Percentiles rank a stretch among this genome's conserved stretches.
Evolutionary conservation across 306 rosid species (phyloP).

Genomic region (Cicer yamashitae): DNA sequence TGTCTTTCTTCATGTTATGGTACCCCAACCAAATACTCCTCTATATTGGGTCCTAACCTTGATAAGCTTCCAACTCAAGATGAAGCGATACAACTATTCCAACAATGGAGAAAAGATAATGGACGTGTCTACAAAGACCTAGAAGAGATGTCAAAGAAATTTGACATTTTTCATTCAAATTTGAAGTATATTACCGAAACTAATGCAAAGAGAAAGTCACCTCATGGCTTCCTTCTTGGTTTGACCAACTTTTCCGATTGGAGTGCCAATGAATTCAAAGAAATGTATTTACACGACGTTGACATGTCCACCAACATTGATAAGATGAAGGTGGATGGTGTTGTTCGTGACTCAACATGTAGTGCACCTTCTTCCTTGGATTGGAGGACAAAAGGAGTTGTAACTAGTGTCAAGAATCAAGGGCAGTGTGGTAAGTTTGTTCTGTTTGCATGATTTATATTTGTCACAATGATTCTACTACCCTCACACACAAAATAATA

Average conservation of each 20-base stretch:
- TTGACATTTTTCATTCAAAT: constrained; percentile 57
- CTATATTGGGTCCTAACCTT: constrained; percentile 45
- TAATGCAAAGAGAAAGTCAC: constrained; percentile 46
- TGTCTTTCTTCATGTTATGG: constrained; percentile 43
- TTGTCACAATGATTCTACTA: too few species aligned
- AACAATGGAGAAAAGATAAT: constrained; percentile 57
- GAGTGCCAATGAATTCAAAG: constrained; percentile 57
- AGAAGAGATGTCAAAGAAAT: constrained; percentile 54
- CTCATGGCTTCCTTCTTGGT: constrained; percentile 44
- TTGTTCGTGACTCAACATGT: neutral
- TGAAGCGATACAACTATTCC: constrained; percentile 52
- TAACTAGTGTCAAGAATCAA: constrained; percentile 59
- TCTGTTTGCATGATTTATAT: neutral
- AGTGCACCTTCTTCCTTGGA: constrained; percentile 53
- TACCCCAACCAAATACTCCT: constrained; percentile 45
- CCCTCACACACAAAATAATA: too few species aligned
- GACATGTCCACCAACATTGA: neutral
- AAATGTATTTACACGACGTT: neutral
- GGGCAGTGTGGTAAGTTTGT: constrained; percentile 50
- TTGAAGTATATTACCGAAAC: constrained; percentile 49
- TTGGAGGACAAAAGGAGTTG: constrained; percentile 64
- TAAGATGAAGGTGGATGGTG: constrained; percentile 22
- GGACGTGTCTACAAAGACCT: constrained; percentile 47
- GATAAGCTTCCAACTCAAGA: constrained; percentile 52
- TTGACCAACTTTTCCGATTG: constrained; percentile 60